Evolutionary conservation across 768 basidiomycete genomes (phyloP).

Genomic region (Suillus spraguei): DNA sequence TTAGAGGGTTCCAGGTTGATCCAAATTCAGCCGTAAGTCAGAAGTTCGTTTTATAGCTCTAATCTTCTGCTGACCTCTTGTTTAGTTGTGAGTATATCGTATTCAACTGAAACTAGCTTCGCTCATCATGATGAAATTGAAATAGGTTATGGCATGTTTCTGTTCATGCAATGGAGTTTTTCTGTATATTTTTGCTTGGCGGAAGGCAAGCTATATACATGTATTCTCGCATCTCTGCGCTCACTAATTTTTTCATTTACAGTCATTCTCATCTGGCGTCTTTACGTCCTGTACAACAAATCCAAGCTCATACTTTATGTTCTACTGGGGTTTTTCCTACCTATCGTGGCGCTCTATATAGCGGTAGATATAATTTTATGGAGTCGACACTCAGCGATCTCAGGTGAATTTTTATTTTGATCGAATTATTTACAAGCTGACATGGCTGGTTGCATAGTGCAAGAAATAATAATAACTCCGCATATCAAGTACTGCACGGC

Average conservation of each 20-base stretch:
- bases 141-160: not conserved
- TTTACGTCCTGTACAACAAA: not conserved
- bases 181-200: not conserved
- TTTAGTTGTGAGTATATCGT: not conserved
- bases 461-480: not conserved
- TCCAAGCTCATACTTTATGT: not conserved
- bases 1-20: not conserved
- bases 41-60: not conserved
- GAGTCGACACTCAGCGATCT: not conserved
- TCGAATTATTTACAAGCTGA: not conserved
- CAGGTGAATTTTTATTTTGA: not conserved
- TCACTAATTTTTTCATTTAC: not conserved
- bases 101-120: not conserved
- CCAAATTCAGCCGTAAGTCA: not conserved
- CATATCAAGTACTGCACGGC: not conserved
- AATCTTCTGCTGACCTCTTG: not conserved
- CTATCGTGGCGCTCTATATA: not conserved
- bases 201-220: not conserved
- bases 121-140: not conserved
- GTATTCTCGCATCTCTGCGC: not conserved
- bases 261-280: not conserved
- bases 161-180: not conserved
- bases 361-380: not conserved
- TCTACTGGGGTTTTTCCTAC: not conserved
- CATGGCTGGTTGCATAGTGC: not conserved